Conservation (phyloP, 2,329 filamentous ascomycete genomes). For the Aciculosporium take region DNA sequence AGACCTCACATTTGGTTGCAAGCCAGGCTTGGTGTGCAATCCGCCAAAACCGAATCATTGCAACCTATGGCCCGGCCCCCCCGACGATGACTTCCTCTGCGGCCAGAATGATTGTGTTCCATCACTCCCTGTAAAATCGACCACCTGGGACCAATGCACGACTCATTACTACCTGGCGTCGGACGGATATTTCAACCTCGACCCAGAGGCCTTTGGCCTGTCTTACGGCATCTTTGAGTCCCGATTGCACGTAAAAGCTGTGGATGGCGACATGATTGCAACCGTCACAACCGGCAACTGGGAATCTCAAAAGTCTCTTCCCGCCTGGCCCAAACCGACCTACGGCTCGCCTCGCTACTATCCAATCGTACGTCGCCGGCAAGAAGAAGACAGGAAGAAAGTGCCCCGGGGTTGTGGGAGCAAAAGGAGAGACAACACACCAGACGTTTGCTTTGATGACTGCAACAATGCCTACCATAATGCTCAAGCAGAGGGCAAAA, state of each 20-base stretch:
- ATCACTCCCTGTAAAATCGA: conserved; percentile 22
- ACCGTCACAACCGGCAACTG: conserved; percentile 42
- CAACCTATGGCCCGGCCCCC: conserved; percentile 35
- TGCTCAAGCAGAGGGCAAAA: conserved; percentile 34
- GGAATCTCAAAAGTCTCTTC: conserved; percentile 35
- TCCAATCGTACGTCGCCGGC: background rate
- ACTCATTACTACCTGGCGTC: conserved; percentile 37
- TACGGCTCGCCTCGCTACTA: background rate
- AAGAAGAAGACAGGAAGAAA: background rate
- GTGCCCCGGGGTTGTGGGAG: conserved; percentile 8
- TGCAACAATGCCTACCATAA: conserved; percentile 42
- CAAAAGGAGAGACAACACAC: conserved; percentile 27
- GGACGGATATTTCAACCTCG: conserved; percentile 48
- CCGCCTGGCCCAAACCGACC: conserved; percentile 13
- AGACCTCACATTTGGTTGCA: conserved; percentile 38
- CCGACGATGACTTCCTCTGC: conserved; percentile 32
- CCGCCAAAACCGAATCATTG: conserved; percentile 35
- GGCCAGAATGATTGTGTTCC: conserved; percentile 28
- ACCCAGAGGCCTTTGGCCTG: conserved; percentile 46
- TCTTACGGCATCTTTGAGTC: conserved; percentile 46
- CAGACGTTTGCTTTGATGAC: conserved; percentile 33
- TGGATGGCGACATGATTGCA: conserved; percentile 22
- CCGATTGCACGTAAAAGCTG: conserved; percentile 21
- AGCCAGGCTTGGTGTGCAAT: conserved; percentile 37
- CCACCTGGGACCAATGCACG: conserved; percentile 29